Evolutionary conservation across 2,329 filamentous ascomycete species (phyloP).

Genomic region (Ceratocystis eucalypticola): DNA sequence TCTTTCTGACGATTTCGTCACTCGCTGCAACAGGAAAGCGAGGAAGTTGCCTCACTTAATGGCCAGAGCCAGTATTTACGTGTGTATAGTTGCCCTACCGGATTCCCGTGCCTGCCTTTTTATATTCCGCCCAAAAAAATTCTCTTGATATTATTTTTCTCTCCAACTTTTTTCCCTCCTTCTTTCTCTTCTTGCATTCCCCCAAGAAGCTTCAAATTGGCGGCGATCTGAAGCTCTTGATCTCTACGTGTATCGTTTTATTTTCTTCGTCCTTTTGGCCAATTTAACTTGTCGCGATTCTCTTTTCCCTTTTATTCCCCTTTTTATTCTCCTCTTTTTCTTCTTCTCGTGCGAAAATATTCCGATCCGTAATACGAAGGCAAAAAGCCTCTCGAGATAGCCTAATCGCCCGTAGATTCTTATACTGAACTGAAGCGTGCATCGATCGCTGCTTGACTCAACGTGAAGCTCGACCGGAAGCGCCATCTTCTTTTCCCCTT

Average conservation of each 20-base stretch:
- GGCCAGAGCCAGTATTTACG: neutral
- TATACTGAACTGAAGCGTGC: neutral
- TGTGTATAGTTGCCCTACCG: neutral
- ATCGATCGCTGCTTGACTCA: neutral
- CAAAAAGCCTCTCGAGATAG: too few species aligned
- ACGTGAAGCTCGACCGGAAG: too few species aligned
- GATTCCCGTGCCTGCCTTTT: neutral
- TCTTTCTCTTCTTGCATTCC: neutral
- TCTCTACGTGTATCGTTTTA: neutral
- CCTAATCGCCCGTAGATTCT: too few species aligned
- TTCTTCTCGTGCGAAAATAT: neutral
- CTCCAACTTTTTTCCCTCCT: neutral
- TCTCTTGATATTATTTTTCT: neutral
- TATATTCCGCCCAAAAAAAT: neutral
- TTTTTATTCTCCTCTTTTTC: constrained; percentile 2
- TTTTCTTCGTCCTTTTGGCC: neutral
- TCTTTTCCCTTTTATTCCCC: neutral
- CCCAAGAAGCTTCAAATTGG: neutral
- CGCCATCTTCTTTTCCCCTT: too few species aligned
- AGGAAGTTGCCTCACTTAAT: neutral
- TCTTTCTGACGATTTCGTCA: constrained; percentile 2
- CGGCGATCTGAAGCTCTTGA: neutral
- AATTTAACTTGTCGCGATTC: neutral
- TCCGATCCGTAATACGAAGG: neutral
- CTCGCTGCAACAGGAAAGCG: neutral